Conservation (phyloP, 768 basidiomycete species). For the Lactarius sanguifluus region DNA sequence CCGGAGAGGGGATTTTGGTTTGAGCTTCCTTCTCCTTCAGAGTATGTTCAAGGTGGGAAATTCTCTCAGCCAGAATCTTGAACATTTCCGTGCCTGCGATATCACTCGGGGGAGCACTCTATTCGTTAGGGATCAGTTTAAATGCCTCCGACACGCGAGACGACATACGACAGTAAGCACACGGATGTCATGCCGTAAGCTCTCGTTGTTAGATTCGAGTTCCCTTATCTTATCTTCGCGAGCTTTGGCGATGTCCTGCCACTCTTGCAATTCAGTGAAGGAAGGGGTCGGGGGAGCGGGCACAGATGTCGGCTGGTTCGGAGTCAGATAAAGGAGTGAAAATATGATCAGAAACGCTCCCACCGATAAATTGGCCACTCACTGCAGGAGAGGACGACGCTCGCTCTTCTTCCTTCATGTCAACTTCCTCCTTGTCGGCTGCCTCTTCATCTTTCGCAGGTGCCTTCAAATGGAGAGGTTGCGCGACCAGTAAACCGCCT, state of each 20-base stretch:
- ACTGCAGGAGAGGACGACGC: conserved; percentile 67
- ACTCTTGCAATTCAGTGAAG: conserved; percentile 35
- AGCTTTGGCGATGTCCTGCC: conserved; percentile 44
- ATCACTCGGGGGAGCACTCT: conserved; percentile 26
- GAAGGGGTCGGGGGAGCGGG: conserved; percentile 38
- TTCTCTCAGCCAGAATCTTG: conserved; percentile 19
- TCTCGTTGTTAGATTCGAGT: conserved; percentile 24
- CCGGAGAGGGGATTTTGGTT: conserved; percentile 5
- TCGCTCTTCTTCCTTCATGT: conserved; percentile 45
- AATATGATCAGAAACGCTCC: conserved; percentile 49
- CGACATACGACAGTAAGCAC: conserved; percentile 20
- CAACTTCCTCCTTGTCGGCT: conserved; percentile 31
- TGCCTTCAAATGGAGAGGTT: conserved; percentile 12
- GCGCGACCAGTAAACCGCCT: conserved; percentile 19
- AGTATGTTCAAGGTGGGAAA: conserved; percentile 17
- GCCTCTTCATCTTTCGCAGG: conserved; percentile 25
- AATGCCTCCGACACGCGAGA: background rate
- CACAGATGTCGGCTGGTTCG: conserved; percentile 41
- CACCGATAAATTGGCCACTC: conserved; percentile 70
- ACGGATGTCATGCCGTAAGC: conserved; percentile 32
- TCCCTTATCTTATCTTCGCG: conserved; percentile 34
- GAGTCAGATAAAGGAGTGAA: conserved; percentile 45
- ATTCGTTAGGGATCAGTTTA: conserved; percentile 11
- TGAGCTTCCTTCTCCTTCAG: conserved; percentile 26
- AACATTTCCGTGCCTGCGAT: conserved; percentile 21